Base-by-base conservation (phyloP, 805 yeast species). In the Vanderwaltozyma tropicalis region DNA sequence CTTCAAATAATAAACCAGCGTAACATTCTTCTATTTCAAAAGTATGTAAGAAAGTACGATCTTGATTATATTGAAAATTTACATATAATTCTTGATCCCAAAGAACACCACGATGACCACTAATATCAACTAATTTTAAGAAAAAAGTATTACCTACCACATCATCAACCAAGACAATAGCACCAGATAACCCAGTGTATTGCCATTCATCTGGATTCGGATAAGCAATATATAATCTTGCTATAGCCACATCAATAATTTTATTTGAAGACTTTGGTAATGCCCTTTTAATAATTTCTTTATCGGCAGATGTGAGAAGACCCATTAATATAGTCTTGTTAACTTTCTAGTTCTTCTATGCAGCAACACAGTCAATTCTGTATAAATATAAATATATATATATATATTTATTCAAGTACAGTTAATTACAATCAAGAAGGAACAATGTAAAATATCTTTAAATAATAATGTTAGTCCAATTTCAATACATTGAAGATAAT, bases 51-150 rank as follows among this genome's bases (percentile, higher is more conserved):
- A 85, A 92, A 28, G 94, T 78, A 24, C 98, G 73, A 59, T 92
- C 98, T 60, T 92, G 97, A 53, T 83, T 75, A 61, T 92, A 92
- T 49, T 80, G 79, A 59, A 92, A 87, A 50, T 84, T 80, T 11
- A 85, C 78, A 52, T 84, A 89, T 34, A 92, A 62, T 60, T 92
- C 98, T 60, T 92, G 98, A 59, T 92, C 98, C 98, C 98, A 92
- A 0, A 92, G 47, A 0, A 92, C 95, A 26, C 97, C 97, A 30
- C 81, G 67, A 43, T 76, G 72, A 6, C 94, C 95, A 28, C 67
- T 53, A 24, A 89, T 76, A 53, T 92, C 98, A 6, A 92, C 94
- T 37, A 92, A 57, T 57, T 92, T 92, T 32, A 92, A 68, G 58
- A 87, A 92, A 53, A 84, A 87, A 0, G 96, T 86, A 59, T 89